Percentiles rank a stretch among this genome's conserved stretches.
phyloP scores from a whole-genome alignment of 2,329 filamentous ascomycete species.

The Fusarium hostae region DNA sequence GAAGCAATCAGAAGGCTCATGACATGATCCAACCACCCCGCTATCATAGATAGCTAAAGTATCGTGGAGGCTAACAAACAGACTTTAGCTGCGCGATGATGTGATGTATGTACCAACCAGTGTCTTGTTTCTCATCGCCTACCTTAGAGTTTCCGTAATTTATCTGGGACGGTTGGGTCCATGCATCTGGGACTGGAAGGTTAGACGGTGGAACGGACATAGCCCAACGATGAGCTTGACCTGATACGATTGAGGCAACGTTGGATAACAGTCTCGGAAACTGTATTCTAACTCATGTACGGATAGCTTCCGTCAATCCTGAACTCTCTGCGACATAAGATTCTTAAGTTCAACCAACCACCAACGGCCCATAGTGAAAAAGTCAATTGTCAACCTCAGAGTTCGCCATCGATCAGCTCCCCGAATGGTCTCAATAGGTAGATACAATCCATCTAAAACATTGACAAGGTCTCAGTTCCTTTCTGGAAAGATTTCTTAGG shows the following conservation, averaged over 20 bases:
- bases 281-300: background rate
- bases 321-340: background rate
- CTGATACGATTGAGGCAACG: constrained; percentile 22
- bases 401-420: background rate
- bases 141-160: constrained; percentile 23
- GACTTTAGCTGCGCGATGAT: constrained; percentile 40
- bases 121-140: constrained; percentile 33
- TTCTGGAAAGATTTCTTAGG: constrained; percentile 3
- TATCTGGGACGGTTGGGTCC: constrained; percentile 21
- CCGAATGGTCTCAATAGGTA: background rate
- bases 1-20: constrained; percentile 11
- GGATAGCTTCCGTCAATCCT: background rate
- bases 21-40: constrained; percentile 14
- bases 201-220: constrained; percentile 21
- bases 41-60: background rate
- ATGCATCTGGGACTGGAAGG: constrained; percentile 21
- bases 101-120: constrained; percentile 25
- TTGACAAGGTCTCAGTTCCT: background rate
- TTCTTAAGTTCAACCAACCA: background rate
- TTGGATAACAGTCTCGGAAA: background rate
- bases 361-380: background rate
- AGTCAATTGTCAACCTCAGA: background rate
- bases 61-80: constrained; percentile 23
- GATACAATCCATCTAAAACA: constrained; percentile 17
- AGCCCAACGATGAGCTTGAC: constrained; percentile 2